These are phyloP conservation scores for Tieghemiomyces parasiticus DNA, from an alignment of 192 early-diverging fungal species.

Conservation along the genomic window DNA sequence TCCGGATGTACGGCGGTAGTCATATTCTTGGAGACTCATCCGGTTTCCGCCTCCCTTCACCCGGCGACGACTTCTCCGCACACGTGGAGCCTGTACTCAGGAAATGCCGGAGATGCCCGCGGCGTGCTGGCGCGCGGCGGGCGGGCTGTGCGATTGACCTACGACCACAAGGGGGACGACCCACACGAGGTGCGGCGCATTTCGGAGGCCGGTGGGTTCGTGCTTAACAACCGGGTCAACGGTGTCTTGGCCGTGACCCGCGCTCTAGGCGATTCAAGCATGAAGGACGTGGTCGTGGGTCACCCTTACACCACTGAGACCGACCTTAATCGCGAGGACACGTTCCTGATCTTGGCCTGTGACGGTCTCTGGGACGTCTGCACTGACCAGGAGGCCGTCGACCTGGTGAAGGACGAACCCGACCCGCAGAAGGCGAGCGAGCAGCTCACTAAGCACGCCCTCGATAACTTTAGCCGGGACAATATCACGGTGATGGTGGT, in stretches of 20 bases:
- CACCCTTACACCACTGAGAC: slow-evolving; percentile 93
- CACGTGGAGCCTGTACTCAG: slow-evolving; percentile 66
- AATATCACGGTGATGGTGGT: slow-evolving; percentile 88
- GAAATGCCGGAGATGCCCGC: slow-evolving; percentile 94
- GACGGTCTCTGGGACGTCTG: slow-evolving; percentile 99
- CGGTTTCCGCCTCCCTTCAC: background rate
- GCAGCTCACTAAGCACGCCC: slow-evolving; percentile 65
- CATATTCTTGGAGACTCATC: slow-evolving; percentile 40
- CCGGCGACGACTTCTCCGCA: background rate
- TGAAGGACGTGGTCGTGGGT: slow-evolving; percentile 96
- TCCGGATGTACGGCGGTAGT: slow-evolving; percentile 90
- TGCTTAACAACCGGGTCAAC: slow-evolving; percentile 97
- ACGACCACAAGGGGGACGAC: slow-evolving; percentile 98
- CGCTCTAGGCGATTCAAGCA: slow-evolving; percentile 83
- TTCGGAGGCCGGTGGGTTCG: slow-evolving; percentile 84
- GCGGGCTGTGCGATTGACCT: slow-evolving; percentile 72
- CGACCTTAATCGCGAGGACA: slow-evolving; percentile 51
- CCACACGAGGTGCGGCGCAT: slow-evolving; percentile 77
- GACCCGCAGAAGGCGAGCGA: slow-evolving; percentile 71
- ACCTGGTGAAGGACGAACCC: slow-evolving; percentile 56
- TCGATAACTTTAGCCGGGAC: slow-evolving; percentile 87
- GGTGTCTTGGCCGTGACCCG: slow-evolving; percentile 94
- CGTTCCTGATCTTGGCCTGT: slow-evolving; percentile 86
- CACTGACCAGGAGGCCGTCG: slow-evolving; percentile 82
- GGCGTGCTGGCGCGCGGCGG: slow-evolving; percentile 82